phyloP scores from a whole-genome alignment of 768 basidiomycete genomes.

The Daedalea quercina region DNA sequence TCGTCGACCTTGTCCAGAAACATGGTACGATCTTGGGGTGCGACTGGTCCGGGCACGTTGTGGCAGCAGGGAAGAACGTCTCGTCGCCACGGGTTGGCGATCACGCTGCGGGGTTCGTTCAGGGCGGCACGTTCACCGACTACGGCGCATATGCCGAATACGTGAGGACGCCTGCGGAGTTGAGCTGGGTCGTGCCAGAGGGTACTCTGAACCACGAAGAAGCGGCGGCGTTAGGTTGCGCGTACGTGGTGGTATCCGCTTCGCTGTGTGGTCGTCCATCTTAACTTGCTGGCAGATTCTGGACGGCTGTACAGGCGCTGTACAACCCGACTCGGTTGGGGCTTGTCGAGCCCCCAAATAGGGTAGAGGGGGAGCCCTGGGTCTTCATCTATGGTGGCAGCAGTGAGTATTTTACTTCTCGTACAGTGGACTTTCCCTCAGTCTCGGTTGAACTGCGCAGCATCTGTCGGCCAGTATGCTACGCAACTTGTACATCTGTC shows the following conservation, averaged over 20 bases:
- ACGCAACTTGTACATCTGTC: constrained; percentile 26
- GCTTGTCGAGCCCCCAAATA: constrained; percentile 15
- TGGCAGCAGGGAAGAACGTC: constrained; percentile 15
- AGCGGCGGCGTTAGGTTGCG: constrained; percentile 8
- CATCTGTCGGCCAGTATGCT: constrained; percentile 29
- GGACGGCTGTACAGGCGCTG: constrained; percentile 19
- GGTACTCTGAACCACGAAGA: constrained; percentile 7
- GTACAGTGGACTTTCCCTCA: neutral
- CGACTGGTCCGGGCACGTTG: constrained; percentile 20
- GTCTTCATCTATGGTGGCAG: constrained; percentile 22
- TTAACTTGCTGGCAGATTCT: constrained; percentile 7
- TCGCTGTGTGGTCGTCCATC: neutral
- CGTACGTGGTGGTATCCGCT: constrained; percentile 1
- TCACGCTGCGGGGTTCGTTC: constrained; percentile 18
- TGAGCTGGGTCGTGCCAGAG: constrained; percentile 11
- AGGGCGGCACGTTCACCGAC: constrained; percentile 10
- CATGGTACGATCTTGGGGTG: constrained; percentile 15
- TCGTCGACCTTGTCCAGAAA: constrained; percentile 3
- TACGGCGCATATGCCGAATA: constrained; percentile 21
- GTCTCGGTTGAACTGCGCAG: constrained; percentile 20
- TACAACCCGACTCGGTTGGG: constrained; percentile 17
- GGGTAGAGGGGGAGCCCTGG: constrained; percentile 14
- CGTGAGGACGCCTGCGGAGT: constrained; percentile 11
- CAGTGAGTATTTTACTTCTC: constrained; percentile 7
- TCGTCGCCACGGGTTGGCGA: constrained; percentile 15